Conservation (phyloP, 345 rosid species). For the Geranium brycei region DNA sequence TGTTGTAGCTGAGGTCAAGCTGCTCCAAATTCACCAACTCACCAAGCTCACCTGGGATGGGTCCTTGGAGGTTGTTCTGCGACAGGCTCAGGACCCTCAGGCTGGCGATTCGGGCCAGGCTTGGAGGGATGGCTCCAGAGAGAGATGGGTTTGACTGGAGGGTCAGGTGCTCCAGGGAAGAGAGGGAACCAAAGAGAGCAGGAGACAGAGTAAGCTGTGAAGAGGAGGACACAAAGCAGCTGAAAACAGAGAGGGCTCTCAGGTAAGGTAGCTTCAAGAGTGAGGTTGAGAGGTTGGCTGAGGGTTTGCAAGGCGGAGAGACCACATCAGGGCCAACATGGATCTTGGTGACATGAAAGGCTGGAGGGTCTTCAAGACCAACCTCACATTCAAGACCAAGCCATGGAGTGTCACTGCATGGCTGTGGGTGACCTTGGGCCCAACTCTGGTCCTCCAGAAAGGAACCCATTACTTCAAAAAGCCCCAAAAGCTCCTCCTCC, state of each 20-base stretch:
- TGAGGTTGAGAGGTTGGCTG: conserved; percentile 26
- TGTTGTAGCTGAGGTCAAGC: conserved; percentile 36
- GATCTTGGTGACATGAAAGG: conserved; percentile 30
- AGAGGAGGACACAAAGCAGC: conserved; percentile 22
- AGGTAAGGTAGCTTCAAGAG: conserved; percentile 29
- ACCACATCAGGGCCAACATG: conserved; percentile 33
- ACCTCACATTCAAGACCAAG: conserved; percentile 37
- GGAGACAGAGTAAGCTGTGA: conserved; percentile 18
- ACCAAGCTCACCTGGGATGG: conserved; percentile 23
- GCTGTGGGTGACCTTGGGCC: conserved; percentile 26
- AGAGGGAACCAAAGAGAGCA: conserved; percentile 13
- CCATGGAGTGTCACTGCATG: conserved; percentile 46
- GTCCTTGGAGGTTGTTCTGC: conserved; percentile 25
- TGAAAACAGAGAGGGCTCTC: conserved; percentile 27
- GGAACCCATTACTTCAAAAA: conserved; percentile 24
- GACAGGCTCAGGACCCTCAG: conserved; percentile 27
- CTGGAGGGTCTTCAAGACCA: conserved; percentile 13
- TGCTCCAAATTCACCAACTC: conserved; percentile 21
- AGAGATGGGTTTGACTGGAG: conserved; percentile 31
- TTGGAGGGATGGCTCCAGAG: conserved; percentile 25
- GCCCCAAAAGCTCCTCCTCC: conserved; percentile 22
- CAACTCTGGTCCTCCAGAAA: conserved; percentile 30
- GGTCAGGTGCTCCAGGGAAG: conserved; percentile 30
- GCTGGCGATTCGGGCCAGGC: conserved; percentile 11
- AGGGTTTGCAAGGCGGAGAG: conserved; percentile 26